Evolutionary conservation across 176 grass and related monocot species (phyloP).

Genomic region (Thalia dealbata): DNA sequence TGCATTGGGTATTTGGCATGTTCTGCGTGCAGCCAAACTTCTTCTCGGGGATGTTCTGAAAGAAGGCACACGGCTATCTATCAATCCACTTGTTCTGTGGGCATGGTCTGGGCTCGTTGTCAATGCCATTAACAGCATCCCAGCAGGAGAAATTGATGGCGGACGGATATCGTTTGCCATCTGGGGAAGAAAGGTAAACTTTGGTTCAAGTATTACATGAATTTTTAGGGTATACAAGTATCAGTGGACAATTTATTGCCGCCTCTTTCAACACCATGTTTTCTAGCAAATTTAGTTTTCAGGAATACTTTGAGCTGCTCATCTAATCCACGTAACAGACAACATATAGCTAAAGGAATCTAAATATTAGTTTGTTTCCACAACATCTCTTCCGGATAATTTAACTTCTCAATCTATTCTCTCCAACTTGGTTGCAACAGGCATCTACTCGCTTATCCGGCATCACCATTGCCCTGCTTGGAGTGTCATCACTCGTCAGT

Average conservation of each 20-base stretch:
- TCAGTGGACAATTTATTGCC: too few species aligned
- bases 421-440: constrained; percentile 19
- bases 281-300: too few species aligned
- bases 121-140: constrained; percentile 88
- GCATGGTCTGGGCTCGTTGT: constrained; percentile 91
- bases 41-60: constrained; percentile 77
- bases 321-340: too few species aligned
- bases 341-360: too few species aligned
- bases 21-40: constrained; percentile 57
- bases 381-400: too few species aligned
- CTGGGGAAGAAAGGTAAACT: constrained; percentile 15
- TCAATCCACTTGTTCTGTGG: constrained; percentile 91
- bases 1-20: not conserved
- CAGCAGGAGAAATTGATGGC: constrained; percentile 81
- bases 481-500: constrained; percentile 61
- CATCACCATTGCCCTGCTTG: constrained; percentile 52
- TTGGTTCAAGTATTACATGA: not conserved
- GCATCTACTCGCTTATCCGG: constrained; percentile 43
- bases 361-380: too few species aligned
- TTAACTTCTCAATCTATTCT: too few species aligned
- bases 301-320: too few species aligned
- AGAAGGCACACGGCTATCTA: constrained; percentile 73
- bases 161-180: constrained; percentile 56
- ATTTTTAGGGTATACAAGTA: too few species aligned
- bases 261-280: too few species aligned